Base-by-base conservation (phyloP, 768 basidiomycete species). In the Hydnum rufescens region DNA sequence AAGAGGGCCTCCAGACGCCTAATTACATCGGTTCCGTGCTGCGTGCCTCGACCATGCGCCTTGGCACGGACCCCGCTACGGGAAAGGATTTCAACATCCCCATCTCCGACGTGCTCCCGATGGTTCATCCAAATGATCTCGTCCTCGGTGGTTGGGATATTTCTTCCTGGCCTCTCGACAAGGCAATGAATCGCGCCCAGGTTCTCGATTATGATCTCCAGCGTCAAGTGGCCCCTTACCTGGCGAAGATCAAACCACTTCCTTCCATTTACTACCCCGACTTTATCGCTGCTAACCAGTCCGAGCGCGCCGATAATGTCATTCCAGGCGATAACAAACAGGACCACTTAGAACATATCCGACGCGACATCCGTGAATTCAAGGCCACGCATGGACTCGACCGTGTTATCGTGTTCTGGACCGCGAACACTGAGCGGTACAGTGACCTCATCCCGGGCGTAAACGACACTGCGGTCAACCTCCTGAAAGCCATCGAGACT, bases 101-200 rank as follows among this genome's bases (percentile, higher is more conserved):
- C 18, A 69, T 97, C 61, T 84, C 80, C 5, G 90, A 93, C 61
- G 77, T 96, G 56, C 74, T 95, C 42, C 92, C 92, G 47, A 95
- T 93, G 87, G 89, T 92, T 47, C 90, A 97, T 68, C 93, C 93
- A 49, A 92, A 95, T 62, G 95, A 96, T 67, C 80, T 96, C 61
- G 86, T 95, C 58, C 76, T 97, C 57, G 88, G 95, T 48, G 93
- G 95, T 19, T 99, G 93, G 95, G 95, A 99, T 62, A 97, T 99
- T 62, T 95, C 90, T 42, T 75, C 80, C 42, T 42, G 77, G 34
- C 65, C 77, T 39, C 75, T 99, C 69, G 90, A 96, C 66, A 74
- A 80, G 66, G 89, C 95, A 13, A 95, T 97, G 90, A 70, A 74
- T 57, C 86, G 93, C 57, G 83, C 92, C 49, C 73, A 86, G 63